A percentile compares a stretch with the other conserved stretches of the same genome.
phyloP scores from a whole-genome alignment of 73 alveolate genomes.

The Diophrys appendiculata region DNA sequence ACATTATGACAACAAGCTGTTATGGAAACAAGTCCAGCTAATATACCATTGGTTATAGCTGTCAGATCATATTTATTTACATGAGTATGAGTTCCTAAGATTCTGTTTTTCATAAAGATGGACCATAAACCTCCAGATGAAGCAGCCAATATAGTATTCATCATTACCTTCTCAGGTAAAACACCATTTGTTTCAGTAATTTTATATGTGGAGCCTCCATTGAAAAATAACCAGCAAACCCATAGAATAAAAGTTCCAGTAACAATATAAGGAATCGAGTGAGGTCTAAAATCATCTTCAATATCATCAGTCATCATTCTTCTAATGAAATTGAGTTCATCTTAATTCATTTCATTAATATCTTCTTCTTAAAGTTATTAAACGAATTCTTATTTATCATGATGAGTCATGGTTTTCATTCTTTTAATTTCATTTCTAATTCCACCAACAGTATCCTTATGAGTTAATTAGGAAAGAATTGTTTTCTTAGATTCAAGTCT shows the following conservation, averaged over 20 bases:
- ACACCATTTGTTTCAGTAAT: not conserved
- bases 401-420: not conserved
- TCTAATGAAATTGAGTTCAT: not conserved
- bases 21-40: slow-evolving; percentile 83
- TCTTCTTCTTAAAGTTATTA: no score
- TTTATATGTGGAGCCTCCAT: not conserved
- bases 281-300: no score
- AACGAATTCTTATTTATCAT: not conserved
- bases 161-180: slow-evolving; percentile 35
- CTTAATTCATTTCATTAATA: not conserved
- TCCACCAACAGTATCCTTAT: no score
- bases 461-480: no score
- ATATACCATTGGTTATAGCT: slow-evolving; percentile 62
- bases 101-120: slow-evolving; percentile 19
- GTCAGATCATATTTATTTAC: slow-evolving; percentile 50
- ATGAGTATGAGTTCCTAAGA: slow-evolving; percentile 16
- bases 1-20: slow-evolving; percentile 77
- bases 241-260: not conserved
- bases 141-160: slow-evolving; percentile 53
- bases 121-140: slow-evolving; percentile 45
- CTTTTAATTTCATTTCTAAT: not conserved
- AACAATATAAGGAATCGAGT: not conserved
- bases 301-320: slow-evolving; percentile 8
- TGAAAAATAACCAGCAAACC: not conserved
- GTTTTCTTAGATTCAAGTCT: no score